Evolutionary conservation across 2,329 filamentous ascomycete species (phyloP).

Genomic region (Cercospora nicotianae): DNA sequence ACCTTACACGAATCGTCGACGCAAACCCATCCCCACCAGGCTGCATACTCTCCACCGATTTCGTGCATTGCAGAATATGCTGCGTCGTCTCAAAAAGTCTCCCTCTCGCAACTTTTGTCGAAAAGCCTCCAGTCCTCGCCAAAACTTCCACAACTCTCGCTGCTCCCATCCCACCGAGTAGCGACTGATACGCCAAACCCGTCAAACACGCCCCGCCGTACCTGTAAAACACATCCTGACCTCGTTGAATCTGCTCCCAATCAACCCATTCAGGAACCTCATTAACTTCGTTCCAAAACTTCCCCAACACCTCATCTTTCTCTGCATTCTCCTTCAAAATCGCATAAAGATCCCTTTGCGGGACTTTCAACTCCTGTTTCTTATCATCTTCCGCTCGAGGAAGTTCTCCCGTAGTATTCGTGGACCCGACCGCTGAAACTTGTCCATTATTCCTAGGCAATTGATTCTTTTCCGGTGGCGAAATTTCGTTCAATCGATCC

Average conservation of each 20-base stretch:
- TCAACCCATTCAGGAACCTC: constrained; percentile 71
- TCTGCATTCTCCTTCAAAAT: constrained; percentile 60
- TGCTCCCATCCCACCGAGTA: constrained; percentile 72
- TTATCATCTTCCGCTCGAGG: constrained; percentile 14
- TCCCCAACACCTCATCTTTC: constrained; percentile 55
- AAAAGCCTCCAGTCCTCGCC: constrained; percentile 72
- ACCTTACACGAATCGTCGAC: constrained; percentile 65
- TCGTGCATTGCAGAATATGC: constrained; percentile 70
- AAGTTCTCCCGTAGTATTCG: not conserved
- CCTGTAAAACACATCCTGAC: constrained; percentile 75
- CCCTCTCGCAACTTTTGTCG: constrained; percentile 63
- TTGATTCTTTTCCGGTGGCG: constrained; percentile 46
- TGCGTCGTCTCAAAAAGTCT: constrained; percentile 73
- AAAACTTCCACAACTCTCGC: constrained; percentile 72
- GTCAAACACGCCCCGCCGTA: constrained; percentile 69
- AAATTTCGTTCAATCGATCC: constrained; percentile 62
- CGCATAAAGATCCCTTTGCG: constrained; percentile 61
- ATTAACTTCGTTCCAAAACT: constrained; percentile 67
- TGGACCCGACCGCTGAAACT: not conserved
- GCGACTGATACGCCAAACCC: constrained; percentile 62
- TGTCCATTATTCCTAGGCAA: constrained; percentile 43
- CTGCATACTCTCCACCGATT: constrained; percentile 63
- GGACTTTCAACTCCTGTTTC: constrained; percentile 32
- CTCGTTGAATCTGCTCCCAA: constrained; percentile 71
- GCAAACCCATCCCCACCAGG: constrained; percentile 67